phyloP scores from a whole-genome alignment of 495 filamentous ascomycete species.

The Neohortaea acidophila region DNA sequence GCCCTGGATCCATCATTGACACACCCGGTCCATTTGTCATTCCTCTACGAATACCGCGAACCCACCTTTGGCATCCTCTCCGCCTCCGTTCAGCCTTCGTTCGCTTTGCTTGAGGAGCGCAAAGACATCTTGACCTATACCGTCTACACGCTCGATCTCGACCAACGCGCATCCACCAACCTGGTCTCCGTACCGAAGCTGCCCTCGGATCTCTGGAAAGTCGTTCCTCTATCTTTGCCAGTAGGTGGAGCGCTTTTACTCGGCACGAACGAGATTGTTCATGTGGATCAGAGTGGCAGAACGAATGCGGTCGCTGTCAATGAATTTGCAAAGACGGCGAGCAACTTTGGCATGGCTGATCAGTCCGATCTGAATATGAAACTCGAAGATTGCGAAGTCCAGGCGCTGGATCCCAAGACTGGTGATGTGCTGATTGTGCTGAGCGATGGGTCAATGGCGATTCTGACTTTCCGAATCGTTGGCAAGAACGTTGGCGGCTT shows the following conservation, averaged over 20 bases:
- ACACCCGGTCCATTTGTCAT: slow-evolving; percentile 79
- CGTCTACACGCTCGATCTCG: slow-evolving; percentile 87
- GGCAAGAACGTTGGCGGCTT: slow-evolving; percentile 87
- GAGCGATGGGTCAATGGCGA: slow-evolving; percentile 55
- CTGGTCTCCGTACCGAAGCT: slow-evolving; percentile 71
- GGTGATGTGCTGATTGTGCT: slow-evolving; percentile 78
- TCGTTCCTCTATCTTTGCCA: slow-evolving; percentile 69
- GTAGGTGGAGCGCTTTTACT: slow-evolving; percentile 79
- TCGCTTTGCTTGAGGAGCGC: slow-evolving; percentile 55
- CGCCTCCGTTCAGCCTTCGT: slow-evolving; percentile 52
- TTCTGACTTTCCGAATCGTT: slow-evolving; percentile 73
- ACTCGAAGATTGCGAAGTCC: slow-evolving; percentile 68
- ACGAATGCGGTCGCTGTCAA: slow-evolving; percentile 91
- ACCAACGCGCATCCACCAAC: slow-evolving; percentile 84
- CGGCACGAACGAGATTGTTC: slow-evolving; percentile 79
- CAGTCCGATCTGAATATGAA: slow-evolving; percentile 68
- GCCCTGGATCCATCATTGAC: slow-evolving; percentile 72
- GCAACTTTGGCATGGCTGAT: slow-evolving; percentile 66
- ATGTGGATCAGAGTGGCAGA: slow-evolving; percentile 91
- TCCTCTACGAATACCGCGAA: slow-evolving; percentile 92
- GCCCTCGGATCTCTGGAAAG: slow-evolving; percentile 76
- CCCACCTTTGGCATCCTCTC: slow-evolving; percentile 93
- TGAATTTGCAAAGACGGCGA: slow-evolving; percentile 62
- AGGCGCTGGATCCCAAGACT: slow-evolving; percentile 53
- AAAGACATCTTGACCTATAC: slow-evolving; percentile 77